A percentile compares a stretch with the other conserved stretches of the same genome.
These are phyloP conservation scores for Volvox reticuliferus DNA, from an alignment of 139 green algal genomes.

Conservation along the genomic window DNA sequence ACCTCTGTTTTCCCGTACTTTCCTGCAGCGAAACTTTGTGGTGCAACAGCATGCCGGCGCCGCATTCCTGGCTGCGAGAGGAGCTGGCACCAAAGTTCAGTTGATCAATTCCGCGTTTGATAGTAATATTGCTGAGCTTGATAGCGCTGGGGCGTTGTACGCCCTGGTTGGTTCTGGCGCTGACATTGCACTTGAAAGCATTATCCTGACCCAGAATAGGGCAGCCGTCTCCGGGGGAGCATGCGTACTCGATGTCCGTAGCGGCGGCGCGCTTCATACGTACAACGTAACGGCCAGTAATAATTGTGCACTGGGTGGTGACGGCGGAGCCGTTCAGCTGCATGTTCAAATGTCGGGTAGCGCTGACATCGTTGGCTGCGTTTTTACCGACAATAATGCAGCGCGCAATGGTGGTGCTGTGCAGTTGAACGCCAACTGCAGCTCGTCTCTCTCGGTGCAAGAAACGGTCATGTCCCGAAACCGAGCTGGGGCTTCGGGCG, in stretches of 20 bases:
- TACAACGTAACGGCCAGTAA: neutral
- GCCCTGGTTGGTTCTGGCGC: neutral
- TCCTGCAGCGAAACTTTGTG: neutral
- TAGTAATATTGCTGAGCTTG: neutral
- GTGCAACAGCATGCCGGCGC: neutral
- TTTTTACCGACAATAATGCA: neutral
- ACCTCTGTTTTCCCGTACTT: neutral
- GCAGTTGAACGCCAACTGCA: neutral
- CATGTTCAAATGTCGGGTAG: neutral
- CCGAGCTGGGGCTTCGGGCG: neutral
- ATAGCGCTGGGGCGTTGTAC: neutral
- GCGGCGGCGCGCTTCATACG: neutral
- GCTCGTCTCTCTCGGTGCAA: neutral
- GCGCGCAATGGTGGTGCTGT: neutral
- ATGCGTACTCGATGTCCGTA: neutral
- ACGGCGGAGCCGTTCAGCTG: neutral
- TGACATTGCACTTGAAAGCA: neutral
- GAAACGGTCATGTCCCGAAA: neutral
- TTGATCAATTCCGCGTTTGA: neutral
- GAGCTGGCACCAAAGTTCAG: neutral
- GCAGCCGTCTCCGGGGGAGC: neutral
- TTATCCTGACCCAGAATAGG: neutral
- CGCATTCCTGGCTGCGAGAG: neutral
- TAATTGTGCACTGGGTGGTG: neutral
- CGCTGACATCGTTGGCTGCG: neutral